phyloP scores from a whole-genome alignment of 2,329 filamentous ascomycete species.

The Aspergillus versicolor region DNA sequence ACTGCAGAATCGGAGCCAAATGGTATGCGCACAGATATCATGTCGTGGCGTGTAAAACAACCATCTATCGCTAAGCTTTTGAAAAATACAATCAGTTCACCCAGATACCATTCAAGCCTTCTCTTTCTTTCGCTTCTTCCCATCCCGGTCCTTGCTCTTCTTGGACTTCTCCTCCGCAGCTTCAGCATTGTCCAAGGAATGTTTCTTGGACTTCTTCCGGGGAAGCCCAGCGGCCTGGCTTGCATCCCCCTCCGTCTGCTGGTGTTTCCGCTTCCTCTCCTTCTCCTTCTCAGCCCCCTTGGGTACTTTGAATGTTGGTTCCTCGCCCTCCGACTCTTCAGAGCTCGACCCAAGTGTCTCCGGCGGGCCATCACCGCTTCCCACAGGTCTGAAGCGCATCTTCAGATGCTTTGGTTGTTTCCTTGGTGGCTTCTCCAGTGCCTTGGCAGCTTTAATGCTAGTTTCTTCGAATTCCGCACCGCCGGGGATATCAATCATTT shows the following conservation, averaged over 20 bases:
- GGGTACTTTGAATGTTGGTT: constrained; percentile 33
- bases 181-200: constrained; percentile 23
- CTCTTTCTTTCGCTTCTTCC: constrained; percentile 42
- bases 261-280: constrained; percentile 40
- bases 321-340: constrained; percentile 38
- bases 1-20: neutral
- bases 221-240: constrained; percentile 25
- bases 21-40: constrained; percentile 12
- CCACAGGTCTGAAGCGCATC: constrained; percentile 47
- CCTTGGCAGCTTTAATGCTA: constrained; percentile 24
- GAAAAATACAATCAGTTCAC: constrained; percentile 20
- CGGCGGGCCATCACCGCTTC: constrained; percentile 31
- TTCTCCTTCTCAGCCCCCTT: constrained; percentile 27
- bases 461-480: constrained; percentile 23
- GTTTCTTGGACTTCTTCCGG: constrained; percentile 44
- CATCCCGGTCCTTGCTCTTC: constrained; percentile 39
- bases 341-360: constrained; percentile 39
- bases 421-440: constrained; percentile 35
- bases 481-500: constrained; percentile 35
- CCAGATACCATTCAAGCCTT: constrained; percentile 31
- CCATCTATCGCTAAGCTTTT: constrained; percentile 21
- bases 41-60: constrained; percentile 31
- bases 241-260: constrained; percentile 30
- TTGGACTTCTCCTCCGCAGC: constrained; percentile 30
- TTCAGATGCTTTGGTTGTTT: constrained; percentile 45